Conservation (phyloP, 371 early-diverging fungal genomes). For the Zancudomyces culisetae region DNA sequence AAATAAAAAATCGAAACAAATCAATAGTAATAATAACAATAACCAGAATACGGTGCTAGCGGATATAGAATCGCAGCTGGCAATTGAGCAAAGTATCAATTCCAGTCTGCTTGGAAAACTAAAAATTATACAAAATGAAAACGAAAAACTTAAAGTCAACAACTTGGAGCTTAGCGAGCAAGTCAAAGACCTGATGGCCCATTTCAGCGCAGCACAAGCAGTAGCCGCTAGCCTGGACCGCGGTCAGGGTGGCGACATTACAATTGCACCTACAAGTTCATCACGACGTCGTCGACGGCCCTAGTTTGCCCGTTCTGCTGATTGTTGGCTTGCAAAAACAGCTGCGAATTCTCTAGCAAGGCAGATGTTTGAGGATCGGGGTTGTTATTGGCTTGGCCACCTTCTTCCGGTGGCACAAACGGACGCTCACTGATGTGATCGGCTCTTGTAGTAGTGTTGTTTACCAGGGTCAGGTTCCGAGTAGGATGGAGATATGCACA, state of each 20-base stretch:
- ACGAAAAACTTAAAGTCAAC: not conserved
- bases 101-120: not conserved
- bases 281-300: no score
- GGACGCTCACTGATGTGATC: not conserved
- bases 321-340: no score
- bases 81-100: not conserved
- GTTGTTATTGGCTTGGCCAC: no score
- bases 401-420: not conserved
- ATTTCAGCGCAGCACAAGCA: not conserved
- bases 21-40: no score
- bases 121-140: not conserved
- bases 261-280: no score
- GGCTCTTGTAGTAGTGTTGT: not conserved
- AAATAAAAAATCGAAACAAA: no score
- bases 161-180: conserved; percentile 1
- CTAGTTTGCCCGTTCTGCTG: no score
- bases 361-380: no score
- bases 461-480: not conserved
- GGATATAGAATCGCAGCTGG: not conserved
- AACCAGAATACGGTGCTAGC: no score
- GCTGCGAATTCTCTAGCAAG: no score
- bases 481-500: not conserved
- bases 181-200: not conserved
- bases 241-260: no score
- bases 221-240: not conserved